phyloP scores from a whole-genome alignment of 2,329 filamentous ascomycete genomes.

The Paraphoma sp. region DNA sequence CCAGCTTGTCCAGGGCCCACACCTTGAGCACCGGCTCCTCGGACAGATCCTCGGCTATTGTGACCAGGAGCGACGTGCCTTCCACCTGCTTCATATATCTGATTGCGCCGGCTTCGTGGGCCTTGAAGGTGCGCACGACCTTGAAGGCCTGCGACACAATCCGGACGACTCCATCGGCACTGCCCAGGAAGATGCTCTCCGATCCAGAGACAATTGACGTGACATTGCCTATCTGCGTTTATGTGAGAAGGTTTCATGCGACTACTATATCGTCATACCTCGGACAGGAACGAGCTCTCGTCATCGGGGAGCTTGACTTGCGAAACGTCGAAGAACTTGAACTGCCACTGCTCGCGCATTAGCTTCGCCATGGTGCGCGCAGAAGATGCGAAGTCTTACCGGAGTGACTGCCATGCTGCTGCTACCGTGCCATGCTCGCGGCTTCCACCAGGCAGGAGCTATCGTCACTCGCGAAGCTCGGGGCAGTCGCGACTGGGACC shows the following conservation, averaged over 20 bases:
- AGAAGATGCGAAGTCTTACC: constrained; percentile 27
- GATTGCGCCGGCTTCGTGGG: constrained; percentile 79
- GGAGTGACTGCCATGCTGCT: constrained; percentile 52
- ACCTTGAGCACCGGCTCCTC: constrained; percentile 91
- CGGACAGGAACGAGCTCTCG: constrained; percentile 79
- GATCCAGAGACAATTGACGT: constrained; percentile 86
- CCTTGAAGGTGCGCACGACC: constrained; percentile 83
- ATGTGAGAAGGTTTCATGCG: constrained; percentile 31
- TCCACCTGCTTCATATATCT: constrained; percentile 93
- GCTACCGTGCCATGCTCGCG: constrained; percentile 31
- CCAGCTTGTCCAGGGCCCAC: constrained; percentile 93
- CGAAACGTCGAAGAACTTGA: constrained; percentile 98
- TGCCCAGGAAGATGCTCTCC: constrained; percentile 88
- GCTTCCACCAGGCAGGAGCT: constrained; percentile 25
- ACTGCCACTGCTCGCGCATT: constrained; percentile 81
- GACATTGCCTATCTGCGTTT: constrained; percentile 66
- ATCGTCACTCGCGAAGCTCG: constrained; percentile 25
- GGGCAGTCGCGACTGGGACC: constrained; percentile 20
- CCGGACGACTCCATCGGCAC: constrained; percentile 82
- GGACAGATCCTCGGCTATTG: constrained; percentile 84
- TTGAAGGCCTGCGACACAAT: constrained; percentile 90
- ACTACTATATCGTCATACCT: constrained; percentile 62
- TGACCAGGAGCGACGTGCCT: constrained; percentile 84
- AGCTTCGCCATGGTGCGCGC: constrained; percentile 24
- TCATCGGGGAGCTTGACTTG: constrained; percentile 81